Evolutionary conservation across 495 filamentous ascomycete species (phyloP).

Genomic region (Aspergillus olivimuriae): DNA sequence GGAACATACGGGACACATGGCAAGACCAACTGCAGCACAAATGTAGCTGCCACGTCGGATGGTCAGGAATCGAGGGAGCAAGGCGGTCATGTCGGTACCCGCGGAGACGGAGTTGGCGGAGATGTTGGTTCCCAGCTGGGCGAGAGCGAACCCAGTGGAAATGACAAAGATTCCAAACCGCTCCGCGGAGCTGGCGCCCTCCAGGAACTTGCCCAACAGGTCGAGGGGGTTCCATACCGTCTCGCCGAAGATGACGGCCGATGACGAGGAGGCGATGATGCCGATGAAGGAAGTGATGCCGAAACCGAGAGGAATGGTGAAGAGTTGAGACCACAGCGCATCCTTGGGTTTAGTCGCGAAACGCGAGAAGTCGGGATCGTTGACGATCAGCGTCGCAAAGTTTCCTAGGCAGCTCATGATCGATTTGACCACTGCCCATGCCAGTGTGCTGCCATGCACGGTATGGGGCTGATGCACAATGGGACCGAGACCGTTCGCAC

Average conservation of each 20-base stretch:
- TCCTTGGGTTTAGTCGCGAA: constrained; percentile 77
- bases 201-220: constrained; percentile 66
- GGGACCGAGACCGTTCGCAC: constrained; percentile 78
- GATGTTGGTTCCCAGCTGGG: constrained; percentile 90
- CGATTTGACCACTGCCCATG: constrained; percentile 75
- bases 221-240: constrained; percentile 85
- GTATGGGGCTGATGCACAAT: constrained; percentile 68
- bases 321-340: constrained; percentile 81
- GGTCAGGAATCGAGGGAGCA: constrained; percentile 80
- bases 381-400: constrained; percentile 74
- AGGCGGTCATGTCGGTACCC: constrained; percentile 84
- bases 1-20: constrained; percentile 66
- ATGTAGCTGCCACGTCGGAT: constrained; percentile 90
- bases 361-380: constrained; percentile 85
- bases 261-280: constrained; percentile 87
- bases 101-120: constrained; percentile 87
- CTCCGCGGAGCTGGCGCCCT: constrained; percentile 64
- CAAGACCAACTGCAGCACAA: constrained; percentile 75
- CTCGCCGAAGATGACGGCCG: constrained; percentile 66
- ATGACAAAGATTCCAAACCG: constrained; percentile 91
- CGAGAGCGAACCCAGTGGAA: constrained; percentile 71
- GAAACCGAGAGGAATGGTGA: constrained; percentile 83
- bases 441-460: constrained; percentile 60
- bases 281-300: constrained; percentile 88
- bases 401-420: constrained; percentile 90